Percentiles rank a stretch among this genome's conserved stretches.
Evolutionary conservation across 108 stramenopile genomes (phyloP).

Genomic region (Epipyxis sp.): DNA sequence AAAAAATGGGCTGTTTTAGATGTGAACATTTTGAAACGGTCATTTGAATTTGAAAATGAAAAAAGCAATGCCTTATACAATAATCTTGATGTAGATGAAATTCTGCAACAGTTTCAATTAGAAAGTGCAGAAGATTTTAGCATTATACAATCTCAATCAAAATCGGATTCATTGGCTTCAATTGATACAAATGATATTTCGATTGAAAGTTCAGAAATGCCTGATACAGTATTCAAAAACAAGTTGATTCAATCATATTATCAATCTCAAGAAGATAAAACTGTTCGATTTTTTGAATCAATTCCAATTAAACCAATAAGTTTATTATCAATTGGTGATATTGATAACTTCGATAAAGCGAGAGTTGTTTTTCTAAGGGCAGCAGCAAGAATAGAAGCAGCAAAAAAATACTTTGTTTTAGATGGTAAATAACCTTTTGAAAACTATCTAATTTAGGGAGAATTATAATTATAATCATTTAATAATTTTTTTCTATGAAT

Average conservation of each 20-base stretch:
- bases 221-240: neutral
- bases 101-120: neutral
- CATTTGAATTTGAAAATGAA: neutral
- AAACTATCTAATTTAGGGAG: neutral
- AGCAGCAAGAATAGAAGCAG: slow-evolving; percentile 17
- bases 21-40: slow-evolving; percentile 3
- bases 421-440: too few species aligned
- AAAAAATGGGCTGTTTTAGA: neutral
- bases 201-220: neutral
- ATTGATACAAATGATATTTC: neutral
- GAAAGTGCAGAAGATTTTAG: neutral
- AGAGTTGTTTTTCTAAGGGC: slow-evolving; percentile 19
- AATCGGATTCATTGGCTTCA: too few species aligned
- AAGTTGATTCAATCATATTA: neutral
- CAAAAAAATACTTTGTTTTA: slow-evolving; percentile 15
- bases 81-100: too few species aligned
- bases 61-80: too few species aligned
- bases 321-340: neutral
- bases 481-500: too few species aligned
- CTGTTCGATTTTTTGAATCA: neutral
- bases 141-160: too few species aligned
- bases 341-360: slow-evolving; percentile 1
- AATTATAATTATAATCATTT: too few species aligned
- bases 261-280: neutral
- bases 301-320: neutral